A percentile compares a stretch with the other conserved stretches of the same genome.
Conservation (phyloP, 495 filamentous ascomycete genomes). For the Aspergillus mulundensis region DNA sequence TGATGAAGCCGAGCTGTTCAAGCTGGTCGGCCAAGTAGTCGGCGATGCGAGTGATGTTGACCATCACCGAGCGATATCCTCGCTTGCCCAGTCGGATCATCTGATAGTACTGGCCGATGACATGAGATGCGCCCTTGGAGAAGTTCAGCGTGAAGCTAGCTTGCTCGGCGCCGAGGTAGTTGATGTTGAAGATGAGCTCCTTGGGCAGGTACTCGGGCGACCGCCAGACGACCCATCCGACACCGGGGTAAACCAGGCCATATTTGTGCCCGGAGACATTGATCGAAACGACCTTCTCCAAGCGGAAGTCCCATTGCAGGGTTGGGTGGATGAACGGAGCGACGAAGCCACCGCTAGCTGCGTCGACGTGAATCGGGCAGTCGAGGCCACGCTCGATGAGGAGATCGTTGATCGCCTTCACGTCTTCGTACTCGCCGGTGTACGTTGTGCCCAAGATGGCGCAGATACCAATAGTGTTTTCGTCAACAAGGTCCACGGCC, state of each 20-base stretch:
- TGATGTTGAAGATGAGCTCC: conserved; percentile 97
- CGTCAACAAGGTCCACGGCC: conserved; percentile 77
- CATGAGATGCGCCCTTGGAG: conserved; percentile 85
- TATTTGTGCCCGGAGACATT: conserved; percentile 94
- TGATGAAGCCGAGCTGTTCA: conserved; percentile 72
- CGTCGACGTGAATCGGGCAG: conserved; percentile 86
- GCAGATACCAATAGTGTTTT: conserved; percentile 95
- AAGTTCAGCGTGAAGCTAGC: conserved; percentile 95
- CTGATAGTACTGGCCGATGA: conserved; percentile 96
- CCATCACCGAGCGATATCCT: conserved; percentile 88
- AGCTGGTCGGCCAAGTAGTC: conserved; percentile 75
- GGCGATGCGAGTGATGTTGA: conserved; percentile 77
- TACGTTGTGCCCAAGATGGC: conserved; percentile 86
- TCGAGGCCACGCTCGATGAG: conserved; percentile 68
- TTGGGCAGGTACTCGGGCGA: conserved; percentile 77
- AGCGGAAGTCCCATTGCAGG: conserved; percentile 82
- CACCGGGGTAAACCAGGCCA: conserved; percentile 73
- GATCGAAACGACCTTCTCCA: conserved; percentile 83
- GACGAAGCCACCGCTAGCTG: conserved; percentile 86
- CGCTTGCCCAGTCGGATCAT: conserved; percentile 88
- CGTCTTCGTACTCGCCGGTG: conserved; percentile 91
- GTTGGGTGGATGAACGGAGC: conserved; percentile 79
- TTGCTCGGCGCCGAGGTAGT: conserved; percentile 92
- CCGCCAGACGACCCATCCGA: conserved; percentile 91
- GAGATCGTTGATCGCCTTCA: conserved; percentile 84